phyloP scores from a whole-genome alignment of 129 eudicot species.

The Scalesia atractyloides region DNA sequence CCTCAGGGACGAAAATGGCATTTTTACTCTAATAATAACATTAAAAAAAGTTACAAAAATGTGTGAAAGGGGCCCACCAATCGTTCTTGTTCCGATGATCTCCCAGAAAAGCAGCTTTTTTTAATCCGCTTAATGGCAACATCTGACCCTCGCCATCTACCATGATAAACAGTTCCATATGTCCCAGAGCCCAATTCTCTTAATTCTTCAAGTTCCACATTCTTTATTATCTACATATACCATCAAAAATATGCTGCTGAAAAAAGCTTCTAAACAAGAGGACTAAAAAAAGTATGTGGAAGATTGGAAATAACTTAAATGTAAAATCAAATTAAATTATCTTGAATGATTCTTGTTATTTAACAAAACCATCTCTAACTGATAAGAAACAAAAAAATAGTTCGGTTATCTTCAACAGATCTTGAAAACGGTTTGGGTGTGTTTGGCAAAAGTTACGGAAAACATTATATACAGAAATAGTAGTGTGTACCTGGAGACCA shows the following conservation, averaged over 20 bases:
- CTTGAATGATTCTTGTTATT: neutral
- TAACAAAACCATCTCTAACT: neutral
- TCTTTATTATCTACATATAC: constrained; percentile 68
- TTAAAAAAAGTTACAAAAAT: neutral
- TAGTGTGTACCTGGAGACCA: constrained; percentile 71
- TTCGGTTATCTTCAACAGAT: neutral
- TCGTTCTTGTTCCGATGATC: constrained; percentile 89
- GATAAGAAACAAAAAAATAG: neutral
- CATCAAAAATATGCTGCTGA: constrained; percentile 18
- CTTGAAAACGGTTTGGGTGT: neutral
- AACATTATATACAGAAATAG: constrained; percentile 5
- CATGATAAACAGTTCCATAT: constrained; percentile 90
- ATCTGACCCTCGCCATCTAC: constrained; percentile 96
- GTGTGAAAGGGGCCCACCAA: constrained; percentile 59
- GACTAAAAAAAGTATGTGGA: constrained; percentile 1
- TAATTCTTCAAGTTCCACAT: constrained; percentile 90
- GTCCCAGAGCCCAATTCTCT: constrained; percentile 93
- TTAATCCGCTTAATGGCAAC: constrained; percentile 90
- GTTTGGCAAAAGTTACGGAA: constrained; percentile 20
- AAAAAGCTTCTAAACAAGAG: neutral
- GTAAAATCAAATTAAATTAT: neutral
- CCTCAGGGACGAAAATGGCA: too few relatives aligned
- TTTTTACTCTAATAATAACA: too few relatives aligned
- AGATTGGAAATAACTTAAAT: constrained; percentile 1
- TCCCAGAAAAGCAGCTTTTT: constrained; percentile 82